A percentile compares a stretch with the other conserved stretches of the same genome.
Conservation (phyloP, 2,329 filamentous ascomycete genomes). For the Calycina herbarum region DNA sequence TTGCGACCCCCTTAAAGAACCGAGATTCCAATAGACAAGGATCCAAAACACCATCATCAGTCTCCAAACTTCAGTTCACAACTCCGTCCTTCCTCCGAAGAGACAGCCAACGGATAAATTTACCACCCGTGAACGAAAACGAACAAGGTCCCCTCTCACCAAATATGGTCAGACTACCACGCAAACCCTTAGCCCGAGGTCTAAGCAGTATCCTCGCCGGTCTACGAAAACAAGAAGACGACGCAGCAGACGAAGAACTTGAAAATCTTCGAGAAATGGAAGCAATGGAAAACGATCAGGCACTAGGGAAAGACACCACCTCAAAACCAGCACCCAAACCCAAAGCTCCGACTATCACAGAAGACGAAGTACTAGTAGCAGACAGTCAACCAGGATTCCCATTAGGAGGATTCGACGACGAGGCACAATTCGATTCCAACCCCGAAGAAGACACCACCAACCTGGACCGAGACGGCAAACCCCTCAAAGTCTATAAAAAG, state of each 20-base stretch:
- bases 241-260: conserved; percentile 69
- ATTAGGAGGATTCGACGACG: conserved; percentile 65
- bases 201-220: conserved; percentile 73
- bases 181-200: conserved; percentile 64
- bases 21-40: conserved; percentile 42
- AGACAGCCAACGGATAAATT: conserved; percentile 42
- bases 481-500: conserved; percentile 72
- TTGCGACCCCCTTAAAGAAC: conserved; percentile 63
- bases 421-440: conserved; percentile 56
- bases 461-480: conserved; percentile 56
- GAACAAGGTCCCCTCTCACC: conserved; percentile 50
- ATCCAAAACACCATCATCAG: conserved; percentile 49
- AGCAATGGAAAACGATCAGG: conserved; percentile 62
- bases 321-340: conserved; percentile 21
- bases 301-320: neutral
- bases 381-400: conserved; percentile 46
- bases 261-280: conserved; percentile 75
- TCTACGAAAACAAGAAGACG: conserved; percentile 68
- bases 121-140: conserved; percentile 58
- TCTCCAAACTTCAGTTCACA: conserved; percentile 59
- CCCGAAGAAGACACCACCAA: conserved; percentile 43
- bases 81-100: conserved; percentile 72
- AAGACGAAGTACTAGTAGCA: conserved; percentile 43
- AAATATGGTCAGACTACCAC: conserved; percentile 49
- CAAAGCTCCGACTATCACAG: conserved; percentile 27